Evolutionary conservation across 345 rosid genomes (phyloP), one percentile per base, ranked within the genome.

Genomic region (Laguncularia racemosa): DNA sequence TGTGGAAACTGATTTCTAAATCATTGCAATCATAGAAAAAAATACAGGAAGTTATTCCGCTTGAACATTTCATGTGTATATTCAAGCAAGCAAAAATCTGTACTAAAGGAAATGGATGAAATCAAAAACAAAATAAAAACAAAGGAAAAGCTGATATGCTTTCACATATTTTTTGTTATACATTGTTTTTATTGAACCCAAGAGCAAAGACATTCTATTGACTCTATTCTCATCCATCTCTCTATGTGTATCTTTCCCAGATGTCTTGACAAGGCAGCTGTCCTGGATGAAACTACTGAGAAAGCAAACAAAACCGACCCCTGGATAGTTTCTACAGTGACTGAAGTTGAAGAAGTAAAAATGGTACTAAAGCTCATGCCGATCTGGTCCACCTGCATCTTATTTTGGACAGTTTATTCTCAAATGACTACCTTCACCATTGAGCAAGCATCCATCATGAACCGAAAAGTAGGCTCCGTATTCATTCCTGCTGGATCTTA

Each of bases 381-480:
- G 2, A 82, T 88, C 49, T 91, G 96, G 98, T 79, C 92, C 17
- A 88, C 98, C 1, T 79, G 89, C 65, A 88, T 88, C 67, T 82
- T 91, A 33, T 91, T 88, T 64, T 91, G 96, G 98, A 88, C 98
- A 44, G 72, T 88, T 51, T 91, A 91, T 67, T 88, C 98, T 13
- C 98, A 91, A 55, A 91, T 91, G 96, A 88, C 82, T 3, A 91
- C 98, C 16, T 91, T 91, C 75, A 85, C 95, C 17, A 66, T 88
- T 12, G 89, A 88, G 59, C 96, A 91, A 72, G 98, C 95, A 3
- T 76, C 85, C 16, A 59, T 76, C 65, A 91, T 88, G 98, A 59
- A 85, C 58, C 61, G 91, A 49, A 70, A 62, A 53, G 23, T 91
- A 15, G 81, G 96, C 5, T 74, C 80, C 28, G 71, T 85, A 45